Conservation (phyloP, 2,329 filamentous ascomycete species). For the Aciculosporium take region DNA sequence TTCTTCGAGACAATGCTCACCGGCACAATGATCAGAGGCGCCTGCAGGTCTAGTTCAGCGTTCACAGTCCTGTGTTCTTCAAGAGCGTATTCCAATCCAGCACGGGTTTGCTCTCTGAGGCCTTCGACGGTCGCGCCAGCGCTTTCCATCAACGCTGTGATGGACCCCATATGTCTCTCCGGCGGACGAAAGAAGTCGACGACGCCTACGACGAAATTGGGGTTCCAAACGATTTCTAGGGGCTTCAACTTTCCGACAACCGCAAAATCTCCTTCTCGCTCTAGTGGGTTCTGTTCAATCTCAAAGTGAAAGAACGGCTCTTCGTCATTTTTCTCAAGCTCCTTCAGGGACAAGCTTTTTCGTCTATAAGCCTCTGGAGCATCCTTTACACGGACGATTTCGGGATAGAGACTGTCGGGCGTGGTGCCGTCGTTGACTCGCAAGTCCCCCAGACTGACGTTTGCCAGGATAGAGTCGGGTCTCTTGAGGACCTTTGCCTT, state of each 20-base stretch:
- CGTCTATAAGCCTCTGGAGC: slow-evolving; percentile 39
- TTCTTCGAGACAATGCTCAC: slow-evolving; percentile 74
- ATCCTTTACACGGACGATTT: slow-evolving; percentile 93
- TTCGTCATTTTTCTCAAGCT: slow-evolving; percentile 35
- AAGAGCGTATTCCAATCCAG: slow-evolving; percentile 87
- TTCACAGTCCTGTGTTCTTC: slow-evolving; percentile 98
- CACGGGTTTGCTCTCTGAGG: slow-evolving; percentile 84
- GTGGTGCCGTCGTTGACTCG: slow-evolving; percentile 95
- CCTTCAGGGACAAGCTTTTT: slow-evolving; percentile 37
- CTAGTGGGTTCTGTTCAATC: slow-evolving; percentile 88
- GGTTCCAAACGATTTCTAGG: slow-evolving; percentile 95
- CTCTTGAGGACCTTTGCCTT: slow-evolving; percentile 79
- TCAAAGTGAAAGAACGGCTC: slow-evolving; percentile 87
- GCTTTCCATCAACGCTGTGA: slow-evolving; percentile 86
- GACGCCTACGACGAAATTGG: slow-evolving; percentile 78
- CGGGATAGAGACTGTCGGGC: slow-evolving; percentile 75
- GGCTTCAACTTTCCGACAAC: slow-evolving; percentile 85
- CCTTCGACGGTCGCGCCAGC: slow-evolving; percentile 93
- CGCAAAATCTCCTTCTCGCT: slow-evolving; percentile 81
- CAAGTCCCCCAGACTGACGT: slow-evolving; percentile 81
- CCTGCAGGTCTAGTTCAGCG: slow-evolving; percentile 86
- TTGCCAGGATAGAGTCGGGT: slow-evolving; percentile 78
- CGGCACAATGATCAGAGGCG: slow-evolving; percentile 88
- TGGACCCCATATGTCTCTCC: slow-evolving; percentile 96
- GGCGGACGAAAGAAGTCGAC: slow-evolving; percentile 94